Evolutionary conservation across 2,329 filamentous ascomycete genomes (phyloP).

Genomic region (Fusarium miscanthi): DNA sequence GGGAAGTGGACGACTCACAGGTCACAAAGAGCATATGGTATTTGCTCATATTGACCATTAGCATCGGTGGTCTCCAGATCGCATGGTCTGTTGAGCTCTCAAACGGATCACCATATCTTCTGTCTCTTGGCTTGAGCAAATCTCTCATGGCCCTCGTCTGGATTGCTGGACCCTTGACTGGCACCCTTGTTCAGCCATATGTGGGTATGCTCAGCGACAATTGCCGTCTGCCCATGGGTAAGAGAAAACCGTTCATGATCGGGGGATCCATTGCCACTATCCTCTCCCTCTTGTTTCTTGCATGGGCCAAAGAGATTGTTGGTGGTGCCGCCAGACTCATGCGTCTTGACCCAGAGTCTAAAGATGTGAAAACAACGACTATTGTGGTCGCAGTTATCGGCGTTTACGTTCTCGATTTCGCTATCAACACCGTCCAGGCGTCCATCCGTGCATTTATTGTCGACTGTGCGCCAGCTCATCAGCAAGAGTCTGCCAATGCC

Average conservation of each 20-base stretch:
- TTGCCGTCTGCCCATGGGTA: slow-evolving; percentile 79
- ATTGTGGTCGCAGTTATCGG: slow-evolving; percentile 85
- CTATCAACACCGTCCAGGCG: slow-evolving; percentile 97
- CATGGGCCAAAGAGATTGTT: slow-evolving; percentile 80
- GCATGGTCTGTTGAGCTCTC: slow-evolving; percentile 96
- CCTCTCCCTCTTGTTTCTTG: slow-evolving; percentile 73
- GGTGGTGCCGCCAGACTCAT: slow-evolving; percentile 75
- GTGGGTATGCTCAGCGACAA: slow-evolving; percentile 85
- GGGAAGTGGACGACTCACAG: slow-evolving; percentile 54
- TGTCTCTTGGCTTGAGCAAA: slow-evolving; percentile 85
- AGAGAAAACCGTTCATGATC: slow-evolving; percentile 84
- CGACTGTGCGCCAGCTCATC: slow-evolving; percentile 90
- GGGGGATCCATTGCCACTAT: slow-evolving; percentile 75
- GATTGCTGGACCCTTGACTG: slow-evolving; percentile 84
- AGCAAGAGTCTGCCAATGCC: slow-evolving; percentile 92
- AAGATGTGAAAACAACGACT: slow-evolving; percentile 71
- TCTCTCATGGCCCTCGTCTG: slow-evolving; percentile 85
- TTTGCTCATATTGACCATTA: slow-evolving; percentile 84
- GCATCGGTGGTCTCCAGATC: slow-evolving; percentile 89
- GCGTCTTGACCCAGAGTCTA: slow-evolving; percentile 73
- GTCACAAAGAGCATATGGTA: slow-evolving; percentile 86
- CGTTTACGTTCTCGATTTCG: slow-evolving; percentile 92
- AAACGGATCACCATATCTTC: slow-evolving; percentile 86
- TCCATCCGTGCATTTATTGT: slow-evolving; percentile 92
- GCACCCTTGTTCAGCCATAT: slow-evolving; percentile 83